Conservation (phyloP, 768 basidiomycete genomes). For the Kockovaella imperatae region DNA sequence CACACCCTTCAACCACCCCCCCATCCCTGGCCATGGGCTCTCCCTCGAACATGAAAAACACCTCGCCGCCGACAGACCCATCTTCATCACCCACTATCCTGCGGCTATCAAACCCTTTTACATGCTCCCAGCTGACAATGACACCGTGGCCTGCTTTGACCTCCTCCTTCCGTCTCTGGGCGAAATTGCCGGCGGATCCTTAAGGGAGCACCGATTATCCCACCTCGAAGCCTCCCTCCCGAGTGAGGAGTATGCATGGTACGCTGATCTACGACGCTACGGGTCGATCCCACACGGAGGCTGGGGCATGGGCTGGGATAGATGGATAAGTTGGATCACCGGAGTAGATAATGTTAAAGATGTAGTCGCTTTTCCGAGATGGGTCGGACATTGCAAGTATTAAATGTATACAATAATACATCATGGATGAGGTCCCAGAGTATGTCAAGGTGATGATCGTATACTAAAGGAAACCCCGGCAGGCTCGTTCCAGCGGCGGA, state of each 20-base stretch:
- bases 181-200: slow-evolving; percentile 84
- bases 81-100: slow-evolving; percentile 91
- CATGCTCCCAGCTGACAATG: slow-evolving; percentile 54
- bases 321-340: slow-evolving; percentile 76
- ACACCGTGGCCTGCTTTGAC: slow-evolving; percentile 86
- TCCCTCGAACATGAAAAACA: slow-evolving; percentile 90
- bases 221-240: slow-evolving; percentile 48
- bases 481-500: too few relatives aligned
- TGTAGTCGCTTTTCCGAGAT: slow-evolving; percentile 83
- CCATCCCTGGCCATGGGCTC: slow-evolving; percentile 63
- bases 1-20: slow-evolving; percentile 53
- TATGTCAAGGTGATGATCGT: too few relatives aligned
- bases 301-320: slow-evolving; percentile 92
- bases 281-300: slow-evolving; percentile 90
- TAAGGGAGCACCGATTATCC: slow-evolving; percentile 51
- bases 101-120: slow-evolving; percentile 82
- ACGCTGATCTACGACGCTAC: slow-evolving; percentile 70
- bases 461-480: too few relatives aligned
- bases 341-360: slow-evolving; percentile 88
- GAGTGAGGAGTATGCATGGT: slow-evolving; percentile 50
- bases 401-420: too few relatives aligned
- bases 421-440: too few relatives aligned
- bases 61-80: slow-evolving; percentile 75
- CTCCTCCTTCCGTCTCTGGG: slow-evolving; percentile 79
- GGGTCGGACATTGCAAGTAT: slow-evolving; percentile 49